Base-by-base conservation (phyloP, 225 moss, liverwort and hornwort species). In the Takakia lepidozioides region DNA sequence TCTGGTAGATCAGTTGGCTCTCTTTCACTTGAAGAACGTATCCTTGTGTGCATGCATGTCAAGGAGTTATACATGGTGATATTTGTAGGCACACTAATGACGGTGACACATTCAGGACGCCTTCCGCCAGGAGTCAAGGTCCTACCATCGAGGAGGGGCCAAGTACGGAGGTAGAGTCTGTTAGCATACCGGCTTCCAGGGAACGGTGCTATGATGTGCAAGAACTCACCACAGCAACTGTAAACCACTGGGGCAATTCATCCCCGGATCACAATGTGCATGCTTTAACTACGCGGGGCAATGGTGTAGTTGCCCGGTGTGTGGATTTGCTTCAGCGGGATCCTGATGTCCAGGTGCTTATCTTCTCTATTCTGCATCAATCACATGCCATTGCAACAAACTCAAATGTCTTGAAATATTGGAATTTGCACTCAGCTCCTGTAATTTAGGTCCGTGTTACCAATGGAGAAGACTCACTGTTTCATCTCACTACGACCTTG, bases 281-380 rank as follows among this genome's bases (percentile, higher is more conserved):
- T 4, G 61, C 67, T 45, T 47, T 70, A 62, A 45, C 81, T 48
- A 73, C 67, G 40, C 58, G 68, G 2, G 66, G 69, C 16, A 79
- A 61, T 19, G 67, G 63, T 68, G 75, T 67, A 10, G 84, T 88
- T 40, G 60, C 63, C 49, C 81, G 75, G 35, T 88, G 88, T 55
- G 73, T 88, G 24, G 81, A 84, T 65, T 62, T 88, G 49, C 75
- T 88, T 49, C 84, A 88, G 63, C 75, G 72, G 25, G 84, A 88
- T 46, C 84, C 84, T 27, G 70, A 73, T 54, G 71, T 88, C 25
- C 81, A 79, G 84, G 84, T 88, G 27, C 38, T 27, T 27, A 32
- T 32, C 32, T 32, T 32, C 6, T 32, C 5, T 32, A 10, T 32
- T 32, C 30, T 32, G 32, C 11, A 32, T 32, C 8, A 1, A 32